These are phyloP conservation scores for Neurospora sp. DNA, from an alignment of 495 filamentous ascomycete genomes.

Conservation along the genomic window DNA sequence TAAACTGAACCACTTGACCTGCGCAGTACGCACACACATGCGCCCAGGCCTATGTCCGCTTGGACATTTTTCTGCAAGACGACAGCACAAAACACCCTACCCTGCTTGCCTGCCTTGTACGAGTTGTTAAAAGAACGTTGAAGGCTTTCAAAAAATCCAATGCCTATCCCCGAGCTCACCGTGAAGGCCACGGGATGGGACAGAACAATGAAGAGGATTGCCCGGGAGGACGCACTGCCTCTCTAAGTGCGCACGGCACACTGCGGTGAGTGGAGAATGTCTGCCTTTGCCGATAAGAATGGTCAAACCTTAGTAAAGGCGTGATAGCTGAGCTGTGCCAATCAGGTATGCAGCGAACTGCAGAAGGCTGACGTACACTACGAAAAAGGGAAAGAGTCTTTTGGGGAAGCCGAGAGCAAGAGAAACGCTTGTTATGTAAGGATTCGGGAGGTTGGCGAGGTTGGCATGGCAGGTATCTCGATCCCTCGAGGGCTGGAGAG, in stretches of 20 bases:
- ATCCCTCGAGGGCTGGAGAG: neutral
- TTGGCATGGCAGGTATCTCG: neutral
- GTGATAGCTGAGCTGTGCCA: slow-evolving; percentile 14
- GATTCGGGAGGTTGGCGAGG: neutral
- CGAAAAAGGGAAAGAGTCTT: slow-evolving; percentile 6
- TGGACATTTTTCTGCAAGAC: neutral
- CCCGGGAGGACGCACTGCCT: neutral
- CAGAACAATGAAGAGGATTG: neutral
- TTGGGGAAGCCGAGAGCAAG: slow-evolving; percentile 3
- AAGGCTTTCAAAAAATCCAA: neutral
- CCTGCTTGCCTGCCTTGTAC: neutral
- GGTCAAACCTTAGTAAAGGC: neutral
- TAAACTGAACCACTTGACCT: neutral
- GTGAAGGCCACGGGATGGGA: neutral
- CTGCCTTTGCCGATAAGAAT: neutral
- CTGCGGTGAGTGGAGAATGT: neutral
- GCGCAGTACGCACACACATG: neutral
- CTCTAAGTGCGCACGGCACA: neutral
- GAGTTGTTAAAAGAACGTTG: neutral
- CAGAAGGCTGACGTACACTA: slow-evolving; percentile 19
- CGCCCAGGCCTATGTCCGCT: neutral
- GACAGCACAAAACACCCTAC: neutral
- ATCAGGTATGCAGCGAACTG: slow-evolving; percentile 18
- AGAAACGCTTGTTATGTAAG: neutral
- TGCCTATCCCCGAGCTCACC: neutral